A percentile compares a stretch with the other conserved stretches of the same genome.
phyloP scores from a whole-genome alignment of 2,329 filamentous ascomycete genomes.

The Trichoderma citrinoviride region DNA sequence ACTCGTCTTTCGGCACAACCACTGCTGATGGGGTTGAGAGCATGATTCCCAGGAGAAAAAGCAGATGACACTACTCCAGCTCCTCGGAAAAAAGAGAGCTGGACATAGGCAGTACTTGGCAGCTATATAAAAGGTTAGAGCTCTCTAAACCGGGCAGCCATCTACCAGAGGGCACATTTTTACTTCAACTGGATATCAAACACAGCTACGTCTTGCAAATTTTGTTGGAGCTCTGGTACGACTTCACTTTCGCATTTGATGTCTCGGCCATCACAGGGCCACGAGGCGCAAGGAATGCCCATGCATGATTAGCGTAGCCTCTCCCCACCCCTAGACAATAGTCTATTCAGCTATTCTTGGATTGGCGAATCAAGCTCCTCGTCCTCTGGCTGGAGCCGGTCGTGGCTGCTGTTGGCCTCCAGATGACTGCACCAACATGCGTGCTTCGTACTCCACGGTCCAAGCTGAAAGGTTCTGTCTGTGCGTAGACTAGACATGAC shows the following conservation, averaged over 20 bases:
- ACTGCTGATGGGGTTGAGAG: neutral
- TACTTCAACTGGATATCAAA: too few relatives aligned
- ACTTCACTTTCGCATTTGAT: neutral
- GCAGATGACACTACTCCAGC: neutral
- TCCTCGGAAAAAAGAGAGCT: neutral
- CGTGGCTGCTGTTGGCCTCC: neutral
- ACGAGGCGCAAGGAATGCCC: constrained; percentile 11
- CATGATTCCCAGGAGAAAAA: neutral
- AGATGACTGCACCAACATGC: neutral
- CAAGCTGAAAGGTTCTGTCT: constrained; percentile 1
- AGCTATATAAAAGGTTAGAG: constrained; percentile 6
- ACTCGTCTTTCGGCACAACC: neutral
- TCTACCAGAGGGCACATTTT: neutral
- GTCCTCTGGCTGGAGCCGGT: neutral
- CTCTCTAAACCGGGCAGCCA: neutral
- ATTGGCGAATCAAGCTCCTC: neutral
- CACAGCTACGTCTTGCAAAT: neutral
- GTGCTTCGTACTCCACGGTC: neutral
- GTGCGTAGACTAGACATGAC: neutral
- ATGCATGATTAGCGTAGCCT: neutral
- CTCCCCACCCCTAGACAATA: constrained; percentile 5
- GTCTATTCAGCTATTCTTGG: constrained; percentile 9
- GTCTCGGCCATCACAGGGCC: constrained; percentile 2
- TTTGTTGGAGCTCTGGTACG: neutral
- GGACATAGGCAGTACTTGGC: neutral